These are phyloP conservation scores for Colletotrichum eremochloae DNA, from an alignment of 2,329 filamentous ascomycete genomes.

Conservation along the genomic window DNA sequence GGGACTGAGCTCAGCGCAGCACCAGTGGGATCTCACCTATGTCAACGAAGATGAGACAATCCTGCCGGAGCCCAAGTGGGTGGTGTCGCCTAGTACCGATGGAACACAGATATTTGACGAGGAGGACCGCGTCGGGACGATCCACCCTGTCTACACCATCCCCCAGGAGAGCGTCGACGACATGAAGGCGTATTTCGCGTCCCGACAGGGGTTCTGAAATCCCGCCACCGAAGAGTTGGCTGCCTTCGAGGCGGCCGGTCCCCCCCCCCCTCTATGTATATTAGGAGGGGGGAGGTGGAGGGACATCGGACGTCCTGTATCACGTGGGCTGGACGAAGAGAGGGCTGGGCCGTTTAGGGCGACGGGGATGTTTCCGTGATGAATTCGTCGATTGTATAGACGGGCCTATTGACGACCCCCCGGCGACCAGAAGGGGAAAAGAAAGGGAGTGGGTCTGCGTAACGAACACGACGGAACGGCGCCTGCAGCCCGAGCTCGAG, in stretches of 20 bases:
- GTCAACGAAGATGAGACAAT: slow-evolving; percentile 49
- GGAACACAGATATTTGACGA: slow-evolving; percentile 77
- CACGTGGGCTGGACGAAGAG: slow-evolving; percentile 27
- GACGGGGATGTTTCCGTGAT: slow-evolving; percentile 24
- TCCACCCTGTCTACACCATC: slow-evolving; percentile 90
- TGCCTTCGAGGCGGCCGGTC: slow-evolving; percentile 28
- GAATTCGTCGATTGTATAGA: slow-evolving; percentile 1
- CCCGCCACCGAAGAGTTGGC: slow-evolving; percentile 18
- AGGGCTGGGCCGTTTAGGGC: neutral
- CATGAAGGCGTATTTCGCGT: slow-evolving; percentile 74
- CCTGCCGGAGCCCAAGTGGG: slow-evolving; percentile 59
- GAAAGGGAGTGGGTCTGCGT: slow-evolving; percentile 8
- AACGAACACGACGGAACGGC: slow-evolving; percentile 27
- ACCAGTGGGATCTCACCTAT: slow-evolving; percentile 67
- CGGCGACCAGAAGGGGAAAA: neutral
- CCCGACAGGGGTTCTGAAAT: slow-evolving; percentile 67
- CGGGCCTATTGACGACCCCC: slow-evolving; percentile 7
- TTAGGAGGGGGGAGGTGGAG: neutral
- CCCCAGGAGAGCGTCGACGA: slow-evolving; percentile 77
- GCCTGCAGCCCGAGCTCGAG: slow-evolving; percentile 28
- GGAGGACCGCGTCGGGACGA: slow-evolving; percentile 75
- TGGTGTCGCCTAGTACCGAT: slow-evolving; percentile 61
- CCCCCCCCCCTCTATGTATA: slow-evolving; percentile 27
- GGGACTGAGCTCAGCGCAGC: slow-evolving; percentile 85
- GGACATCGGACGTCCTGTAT: slow-evolving; percentile 4